Evolutionary conservation across 257 asterid species (phyloP).

Genomic region (Knoxia roxburghii): DNA sequence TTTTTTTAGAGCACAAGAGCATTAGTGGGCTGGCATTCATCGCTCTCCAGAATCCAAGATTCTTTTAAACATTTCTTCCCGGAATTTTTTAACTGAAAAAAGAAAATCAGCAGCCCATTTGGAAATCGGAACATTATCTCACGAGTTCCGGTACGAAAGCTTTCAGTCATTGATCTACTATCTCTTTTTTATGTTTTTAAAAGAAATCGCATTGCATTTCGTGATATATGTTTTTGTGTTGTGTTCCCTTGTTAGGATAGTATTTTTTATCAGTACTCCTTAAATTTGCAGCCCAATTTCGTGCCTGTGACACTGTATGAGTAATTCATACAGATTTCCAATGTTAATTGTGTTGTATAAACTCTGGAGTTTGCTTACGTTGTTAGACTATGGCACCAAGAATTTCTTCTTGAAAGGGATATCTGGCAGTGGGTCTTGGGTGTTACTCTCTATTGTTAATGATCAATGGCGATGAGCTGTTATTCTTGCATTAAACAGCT

Average conservation of each 20-base stretch:
- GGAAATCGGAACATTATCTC: not conserved
- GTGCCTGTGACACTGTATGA: too few species aligned
- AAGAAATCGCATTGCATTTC: not conserved
- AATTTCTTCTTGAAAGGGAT: too few species aligned
- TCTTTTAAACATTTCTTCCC: conserved; percentile 9
- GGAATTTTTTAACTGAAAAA: conserved; percentile 11
- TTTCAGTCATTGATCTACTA: not conserved
- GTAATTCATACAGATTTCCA: too few species aligned
- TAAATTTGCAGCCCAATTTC: not conserved
- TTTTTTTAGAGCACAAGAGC: too few species aligned
- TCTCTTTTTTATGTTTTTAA: not conserved
- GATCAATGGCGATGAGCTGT: too few species aligned
- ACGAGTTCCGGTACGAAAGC: conserved; percentile 1
- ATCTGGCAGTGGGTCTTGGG: too few species aligned
- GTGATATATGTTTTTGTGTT: not conserved
- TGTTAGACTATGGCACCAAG: too few species aligned
- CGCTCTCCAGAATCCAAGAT: conserved; percentile 3
- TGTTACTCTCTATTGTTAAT: too few species aligned
- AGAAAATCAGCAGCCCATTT: not conserved
- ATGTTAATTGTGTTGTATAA: too few species aligned
- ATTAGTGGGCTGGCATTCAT: not conserved
- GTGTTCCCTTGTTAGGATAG: not conserved
- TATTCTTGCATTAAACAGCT: not conserved
- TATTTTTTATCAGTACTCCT: not conserved
- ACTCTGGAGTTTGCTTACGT: too few species aligned